Evolutionary conservation across 805 yeast species (phyloP), one percentile per base, ranked within the genome.

Genomic region (Hanseniaspora singularis): DNA sequence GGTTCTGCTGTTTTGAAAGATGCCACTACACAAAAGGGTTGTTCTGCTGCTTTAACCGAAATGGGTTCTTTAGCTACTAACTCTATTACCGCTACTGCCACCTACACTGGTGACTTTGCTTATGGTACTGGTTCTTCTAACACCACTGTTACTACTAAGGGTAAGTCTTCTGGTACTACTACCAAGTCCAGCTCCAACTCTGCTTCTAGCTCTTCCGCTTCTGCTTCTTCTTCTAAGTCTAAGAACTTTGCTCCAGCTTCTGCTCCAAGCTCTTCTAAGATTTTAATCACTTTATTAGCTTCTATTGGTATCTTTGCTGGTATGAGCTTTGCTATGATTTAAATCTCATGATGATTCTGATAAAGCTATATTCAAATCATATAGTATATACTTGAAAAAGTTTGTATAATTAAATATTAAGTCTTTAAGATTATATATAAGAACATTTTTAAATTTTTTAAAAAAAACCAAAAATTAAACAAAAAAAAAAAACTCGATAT

Each of bases 1-100:
- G 89, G 89, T 50, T 74, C 84, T 42, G 86, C 84, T 42, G 57
- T 78, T 38, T 53, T 78, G 55, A 65, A 65, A 49, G 38, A 53
- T 31, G 74, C 73, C 32, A 54, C 74, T 38, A 70, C 77, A 32
- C 73, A 71, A 37, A 65, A 74, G 34, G 59, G 72, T 15, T 80
- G 87, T 67, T 55, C 76, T 16, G 67, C 81, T 41, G 67, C 70
- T 54, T 60, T 84, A 53, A 62, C 65, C 19, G 72, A 77, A 54
- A 87, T 88, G 54, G 60, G 76, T 49, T 85, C 86, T 49, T 51
- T 75, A 24, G 69, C 78, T 49, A 58, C 74, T 37, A 71, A 65
- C 44, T 55, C 62, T 22, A 62, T 62, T 34, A 49, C 62, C 46
- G 56, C 53, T 50, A 49, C 69, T 38, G 58, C 60, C 23, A 51